phyloP scores from a whole-genome alignment of 805 yeast genomes.

The Metschnikowia matae region DNA sequence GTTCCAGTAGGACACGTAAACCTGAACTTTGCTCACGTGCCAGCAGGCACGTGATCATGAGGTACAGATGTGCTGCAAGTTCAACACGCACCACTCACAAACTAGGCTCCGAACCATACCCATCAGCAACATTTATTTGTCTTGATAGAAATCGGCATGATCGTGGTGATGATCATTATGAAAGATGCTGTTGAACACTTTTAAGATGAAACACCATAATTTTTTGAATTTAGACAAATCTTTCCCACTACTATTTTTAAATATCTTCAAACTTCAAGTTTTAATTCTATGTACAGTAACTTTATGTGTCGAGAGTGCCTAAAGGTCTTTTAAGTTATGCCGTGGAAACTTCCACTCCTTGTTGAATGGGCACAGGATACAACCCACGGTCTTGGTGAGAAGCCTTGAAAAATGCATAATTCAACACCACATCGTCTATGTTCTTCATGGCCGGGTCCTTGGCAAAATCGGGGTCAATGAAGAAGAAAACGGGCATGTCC shows the following conservation, averaged over 20 bases:
- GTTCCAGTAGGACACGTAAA: too few relatives aligned
- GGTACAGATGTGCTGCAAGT: too few relatives aligned
- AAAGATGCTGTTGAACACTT: too few relatives aligned
- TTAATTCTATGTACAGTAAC: background rate
- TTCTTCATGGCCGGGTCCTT: conserved; percentile 90
- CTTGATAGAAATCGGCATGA: too few relatives aligned
- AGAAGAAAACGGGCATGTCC: conserved; percentile 97
- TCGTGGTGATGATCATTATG: too few relatives aligned
- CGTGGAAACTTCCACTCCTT: conserved; percentile 1
- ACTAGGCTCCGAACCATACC: background rate
- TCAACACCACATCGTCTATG: conserved; percentile 83
- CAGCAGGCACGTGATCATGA: too few relatives aligned
- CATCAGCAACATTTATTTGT: background rate
- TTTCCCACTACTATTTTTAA: too few relatives aligned
- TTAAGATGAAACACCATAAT: too few relatives aligned
- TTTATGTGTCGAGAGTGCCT: background rate
- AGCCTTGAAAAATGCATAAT: conserved; percentile 88
- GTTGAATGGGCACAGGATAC: conserved; percentile 31
- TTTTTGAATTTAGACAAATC: too few relatives aligned
- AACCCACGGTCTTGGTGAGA: conserved; percentile 39
- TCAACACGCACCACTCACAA: too few relatives aligned
- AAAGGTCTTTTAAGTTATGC: background rate
- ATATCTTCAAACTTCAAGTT: background rate
- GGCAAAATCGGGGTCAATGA: conserved; percentile 93
- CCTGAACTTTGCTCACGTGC: too few relatives aligned